Conservation (phyloP, 2,329 filamentous ascomycete genomes). For the Myriosclerotinia duriaeana region DNA sequence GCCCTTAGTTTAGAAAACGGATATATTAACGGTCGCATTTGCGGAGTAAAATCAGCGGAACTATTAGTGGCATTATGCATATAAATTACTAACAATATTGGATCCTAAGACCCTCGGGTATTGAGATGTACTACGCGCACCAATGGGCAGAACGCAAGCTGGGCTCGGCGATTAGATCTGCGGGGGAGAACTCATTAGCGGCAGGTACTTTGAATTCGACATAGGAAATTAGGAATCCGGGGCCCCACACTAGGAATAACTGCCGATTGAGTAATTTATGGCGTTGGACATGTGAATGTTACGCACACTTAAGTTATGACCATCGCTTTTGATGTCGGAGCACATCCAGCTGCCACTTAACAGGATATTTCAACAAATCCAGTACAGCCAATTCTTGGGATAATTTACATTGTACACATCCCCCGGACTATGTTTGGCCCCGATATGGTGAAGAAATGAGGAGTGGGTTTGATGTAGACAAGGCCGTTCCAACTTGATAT, state of each 20-base stretch:
- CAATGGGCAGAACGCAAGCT: background rate
- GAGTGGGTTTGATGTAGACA: too few relatives aligned
- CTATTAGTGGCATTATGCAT: background rate
- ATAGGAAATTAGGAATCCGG: background rate
- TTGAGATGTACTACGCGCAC: slow-evolving; percentile 1
- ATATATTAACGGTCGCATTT: background rate
- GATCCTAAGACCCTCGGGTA: background rate
- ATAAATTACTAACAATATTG: slow-evolving; percentile 3
- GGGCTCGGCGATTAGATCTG: background rate
- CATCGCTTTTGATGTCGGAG: too few relatives aligned
- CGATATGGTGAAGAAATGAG: too few relatives aligned
- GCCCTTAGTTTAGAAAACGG: background rate
- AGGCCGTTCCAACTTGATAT: too few relatives aligned
- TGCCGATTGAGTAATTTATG: background rate
- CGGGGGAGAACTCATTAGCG: background rate
- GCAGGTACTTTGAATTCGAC: background rate
- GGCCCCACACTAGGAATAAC: background rate
- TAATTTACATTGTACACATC: too few relatives aligned
- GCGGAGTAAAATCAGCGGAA: background rate
- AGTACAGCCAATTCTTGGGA: too few relatives aligned
- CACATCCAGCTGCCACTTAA: too few relatives aligned
- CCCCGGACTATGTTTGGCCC: too few relatives aligned
- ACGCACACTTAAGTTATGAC: background rate
- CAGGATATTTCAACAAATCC: too few relatives aligned
- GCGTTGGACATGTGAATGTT: background rate